These are phyloP conservation scores for Moniliophthora roreri DNA, from an alignment of 1,284 basidiomycete genomes.

Conservation along the genomic window DNA sequence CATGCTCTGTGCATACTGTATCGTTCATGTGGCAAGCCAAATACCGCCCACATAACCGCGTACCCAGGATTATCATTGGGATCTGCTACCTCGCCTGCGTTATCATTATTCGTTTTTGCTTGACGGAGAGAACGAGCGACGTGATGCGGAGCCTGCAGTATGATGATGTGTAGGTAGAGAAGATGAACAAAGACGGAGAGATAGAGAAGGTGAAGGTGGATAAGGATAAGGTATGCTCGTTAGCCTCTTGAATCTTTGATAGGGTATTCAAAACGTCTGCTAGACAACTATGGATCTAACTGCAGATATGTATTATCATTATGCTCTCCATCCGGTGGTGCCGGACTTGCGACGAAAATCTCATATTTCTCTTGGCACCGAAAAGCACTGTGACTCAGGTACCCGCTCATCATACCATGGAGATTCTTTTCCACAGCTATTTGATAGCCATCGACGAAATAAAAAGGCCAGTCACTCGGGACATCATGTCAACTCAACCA, in stretches of 20 bases:
- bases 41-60: constrained; percentile 64
- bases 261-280: constrained; percentile 7
- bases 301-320: constrained; percentile 52
- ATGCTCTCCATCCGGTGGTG: too few relatives aligned
- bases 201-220: constrained; percentile 54
- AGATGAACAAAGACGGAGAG: constrained; percentile 51
- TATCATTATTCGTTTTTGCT: constrained; percentile 52
- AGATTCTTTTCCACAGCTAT: too few relatives aligned
- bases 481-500: too few relatives aligned
- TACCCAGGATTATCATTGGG: constrained; percentile 70
- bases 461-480: too few relatives aligned
- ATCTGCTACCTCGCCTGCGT: constrained; percentile 55
- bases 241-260: constrained; percentile 11
- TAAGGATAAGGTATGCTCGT: constrained; percentile 54
- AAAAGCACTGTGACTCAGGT: too few relatives aligned
- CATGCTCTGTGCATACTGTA: constrained; percentile 67
- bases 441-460: too few relatives aligned
- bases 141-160: constrained; percentile 58
- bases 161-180: constrained; percentile 62
- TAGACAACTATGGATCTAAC: constrained; percentile 70
- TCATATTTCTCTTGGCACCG: too few relatives aligned
- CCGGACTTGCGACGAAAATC: not conserved
- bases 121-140: constrained; percentile 59
- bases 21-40: constrained; percentile 78
- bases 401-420: too few relatives aligned